A percentile compares a stretch with the other conserved stretches of the same genome.
These are phyloP conservation scores for Ceratocystiopsis minuta DNA, from an alignment of 2,329 filamentous ascomycete genomes.

Conservation along the genomic window DNA sequence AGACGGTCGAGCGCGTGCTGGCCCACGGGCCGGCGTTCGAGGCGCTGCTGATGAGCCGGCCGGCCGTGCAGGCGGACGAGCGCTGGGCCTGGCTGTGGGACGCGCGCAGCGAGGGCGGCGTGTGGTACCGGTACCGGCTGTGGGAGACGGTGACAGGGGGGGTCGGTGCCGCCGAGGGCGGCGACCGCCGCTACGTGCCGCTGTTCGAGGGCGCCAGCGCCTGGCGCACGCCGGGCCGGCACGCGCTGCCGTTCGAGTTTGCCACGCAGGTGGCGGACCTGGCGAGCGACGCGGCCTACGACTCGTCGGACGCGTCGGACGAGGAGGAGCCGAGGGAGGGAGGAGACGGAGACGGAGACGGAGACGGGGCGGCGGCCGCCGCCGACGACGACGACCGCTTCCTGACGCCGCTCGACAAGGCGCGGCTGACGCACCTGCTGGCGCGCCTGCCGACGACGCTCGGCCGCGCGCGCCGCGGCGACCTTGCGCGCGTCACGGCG, in stretches of 20 bases:
- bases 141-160: conserved; percentile 70
- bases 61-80: conserved; percentile 69
- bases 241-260: conserved; percentile 63
- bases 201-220: conserved; percentile 61
- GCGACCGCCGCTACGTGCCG: conserved; percentile 31
- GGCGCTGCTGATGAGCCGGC: conserved; percentile 72
- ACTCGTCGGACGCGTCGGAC: conserved; percentile 71
- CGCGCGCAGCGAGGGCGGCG: conserved; percentile 54
- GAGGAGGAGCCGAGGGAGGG: conserved; percentile 47
- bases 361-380: conserved; percentile 17
- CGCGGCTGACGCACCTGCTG: conserved; percentile 70
- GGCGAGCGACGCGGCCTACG: conserved; percentile 67
- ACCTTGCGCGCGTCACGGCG: conserved; percentile 68
- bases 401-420: conserved; percentile 66
- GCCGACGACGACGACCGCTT: conserved; percentile 37
- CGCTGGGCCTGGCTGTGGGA: conserved; percentile 94
- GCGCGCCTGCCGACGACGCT: conserved; percentile 62
- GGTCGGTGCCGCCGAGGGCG: conserved; percentile 25
- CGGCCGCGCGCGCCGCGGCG: conserved; percentile 59
- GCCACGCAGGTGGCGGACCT: conserved; percentile 60
- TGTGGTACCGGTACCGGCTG: conserved; percentile 85
- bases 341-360: conserved; percentile 36
- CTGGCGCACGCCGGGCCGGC: conserved; percentile 56
- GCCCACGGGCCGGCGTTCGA: conserved; percentile 76
- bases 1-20: conserved; percentile 63